Conservation (phyloP, 2,329 filamentous ascomycete species). For the Mycogone perniciosa region DNA sequence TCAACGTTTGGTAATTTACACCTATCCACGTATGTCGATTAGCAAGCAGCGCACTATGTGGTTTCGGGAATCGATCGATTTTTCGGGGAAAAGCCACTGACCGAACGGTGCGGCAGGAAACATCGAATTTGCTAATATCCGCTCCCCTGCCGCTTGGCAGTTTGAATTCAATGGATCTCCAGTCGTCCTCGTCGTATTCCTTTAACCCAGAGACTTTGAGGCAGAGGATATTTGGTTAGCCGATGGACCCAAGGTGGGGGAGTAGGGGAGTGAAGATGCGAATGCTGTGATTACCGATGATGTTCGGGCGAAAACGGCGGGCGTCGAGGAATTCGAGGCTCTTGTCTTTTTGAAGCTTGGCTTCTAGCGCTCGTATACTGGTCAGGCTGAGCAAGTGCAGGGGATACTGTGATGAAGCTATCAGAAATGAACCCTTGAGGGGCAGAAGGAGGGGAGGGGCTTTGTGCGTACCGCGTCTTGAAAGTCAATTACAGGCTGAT, state of each 20-base stretch:
- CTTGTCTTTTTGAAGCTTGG: conserved; percentile 46
- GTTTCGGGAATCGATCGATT: neutral
- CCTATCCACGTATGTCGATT: conserved; percentile 21
- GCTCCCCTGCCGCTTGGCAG: conserved; percentile 30
- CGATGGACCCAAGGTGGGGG: neutral
- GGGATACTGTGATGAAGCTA: conserved; percentile 48
- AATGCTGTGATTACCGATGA: conserved; percentile 47
- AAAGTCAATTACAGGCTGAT: conserved; percentile 60
- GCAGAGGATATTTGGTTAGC: neutral
- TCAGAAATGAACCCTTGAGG: conserved; percentile 2
- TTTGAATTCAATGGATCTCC: conserved; percentile 56
- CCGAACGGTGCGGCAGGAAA: conserved; percentile 61
- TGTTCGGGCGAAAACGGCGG: conserved; percentile 63
- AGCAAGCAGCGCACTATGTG: neutral
- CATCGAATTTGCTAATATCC: conserved; percentile 36
- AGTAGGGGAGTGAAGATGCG: neutral
- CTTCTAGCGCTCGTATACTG: conserved; percentile 56
- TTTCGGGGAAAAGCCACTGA: conserved; percentile 22
- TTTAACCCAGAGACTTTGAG: conserved; percentile 51
- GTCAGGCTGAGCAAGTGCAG: conserved; percentile 61
- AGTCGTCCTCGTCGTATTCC: conserved; percentile 63
- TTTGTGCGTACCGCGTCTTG: conserved; percentile 52
- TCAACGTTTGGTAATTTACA: conserved; percentile 69
- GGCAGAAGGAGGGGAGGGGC: neutral
- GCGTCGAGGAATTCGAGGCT: conserved; percentile 49